Evolutionary conservation across 345 rosid species (phyloP).

Genomic region (Turnera subulata): DNA sequence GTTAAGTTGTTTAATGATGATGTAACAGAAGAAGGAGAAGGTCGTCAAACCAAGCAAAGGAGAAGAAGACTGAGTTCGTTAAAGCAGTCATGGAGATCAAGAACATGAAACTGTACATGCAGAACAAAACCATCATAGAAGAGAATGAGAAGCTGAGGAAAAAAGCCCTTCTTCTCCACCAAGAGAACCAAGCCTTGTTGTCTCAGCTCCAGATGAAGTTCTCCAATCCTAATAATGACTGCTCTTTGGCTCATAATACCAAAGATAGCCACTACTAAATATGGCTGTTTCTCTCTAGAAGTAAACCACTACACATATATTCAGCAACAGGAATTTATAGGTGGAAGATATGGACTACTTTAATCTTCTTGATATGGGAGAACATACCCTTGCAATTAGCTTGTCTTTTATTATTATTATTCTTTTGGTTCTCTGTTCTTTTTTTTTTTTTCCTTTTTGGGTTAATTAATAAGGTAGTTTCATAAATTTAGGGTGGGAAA

Average conservation of each 20-base stretch:
- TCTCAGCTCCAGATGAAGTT: slow-evolving; percentile 45
- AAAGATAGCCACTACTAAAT: no score
- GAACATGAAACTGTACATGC: slow-evolving; percentile 57
- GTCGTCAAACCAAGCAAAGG: slow-evolving; percentile 18
- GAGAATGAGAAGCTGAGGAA: slow-evolving; percentile 67
- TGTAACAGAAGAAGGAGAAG: slow-evolving; percentile 39
- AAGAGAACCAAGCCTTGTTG: slow-evolving; percentile 63
- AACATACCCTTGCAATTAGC: not conserved
- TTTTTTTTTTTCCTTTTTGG: not conserved
- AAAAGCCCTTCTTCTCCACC: slow-evolving; percentile 59
- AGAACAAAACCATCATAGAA: slow-evolving; percentile 60
- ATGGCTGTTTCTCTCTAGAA: no score
- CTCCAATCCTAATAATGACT: not conserved
- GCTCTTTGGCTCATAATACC: no score
- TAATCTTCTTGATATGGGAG: not conserved
- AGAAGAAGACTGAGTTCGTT: slow-evolving; percentile 9
- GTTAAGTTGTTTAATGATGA: not conserved
- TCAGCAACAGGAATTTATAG: not conserved
- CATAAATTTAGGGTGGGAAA: not conserved
- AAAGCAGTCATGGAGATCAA: slow-evolving; percentile 43
- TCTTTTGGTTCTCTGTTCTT: no score
- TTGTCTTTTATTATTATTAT: no score
- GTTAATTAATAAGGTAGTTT: not conserved
- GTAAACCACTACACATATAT: not conserved
- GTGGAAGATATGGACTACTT: not conserved